Conservation (phyloP, 73 alveolate genomes). For the Tetrahymena elliotti region DNA sequence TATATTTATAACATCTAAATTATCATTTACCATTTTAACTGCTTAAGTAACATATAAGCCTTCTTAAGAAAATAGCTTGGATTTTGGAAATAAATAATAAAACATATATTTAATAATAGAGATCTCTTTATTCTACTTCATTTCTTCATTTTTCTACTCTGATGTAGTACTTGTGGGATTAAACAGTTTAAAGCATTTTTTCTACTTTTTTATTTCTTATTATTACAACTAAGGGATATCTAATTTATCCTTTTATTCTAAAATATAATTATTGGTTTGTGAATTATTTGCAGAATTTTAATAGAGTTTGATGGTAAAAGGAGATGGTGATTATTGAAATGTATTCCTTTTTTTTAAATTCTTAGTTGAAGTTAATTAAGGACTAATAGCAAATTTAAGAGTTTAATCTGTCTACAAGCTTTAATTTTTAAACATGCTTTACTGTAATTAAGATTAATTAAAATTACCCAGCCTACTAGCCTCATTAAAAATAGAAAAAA, state of each 20-base stretch:
- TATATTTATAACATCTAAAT: not conserved
- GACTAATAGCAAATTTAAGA: not conserved
- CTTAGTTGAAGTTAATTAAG: not conserved
- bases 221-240: not conserved
- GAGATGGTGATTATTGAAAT: not conserved
- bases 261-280: not conserved
- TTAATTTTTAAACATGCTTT: too few species aligned
- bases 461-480: too few species aligned
- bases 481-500: not conserved
- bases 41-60: not conserved
- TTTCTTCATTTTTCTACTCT: too few species aligned
- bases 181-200: not conserved
- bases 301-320: not conserved
- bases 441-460: not conserved
- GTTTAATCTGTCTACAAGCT: not conserved
- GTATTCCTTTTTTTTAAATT: not conserved
- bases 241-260: not conserved
- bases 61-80: not conserved
- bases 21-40: not conserved
- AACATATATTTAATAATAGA: not conserved
- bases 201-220: not conserved
- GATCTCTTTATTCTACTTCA: not conserved
- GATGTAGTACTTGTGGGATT: not conserved
- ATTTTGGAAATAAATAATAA: not conserved
- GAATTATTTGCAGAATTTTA: not conserved